These are phyloP conservation scores for Paragyromitra xinjiangensis DNA, from an alignment of 495 filamentous ascomycete genomes.

Conservation along the genomic window DNA sequence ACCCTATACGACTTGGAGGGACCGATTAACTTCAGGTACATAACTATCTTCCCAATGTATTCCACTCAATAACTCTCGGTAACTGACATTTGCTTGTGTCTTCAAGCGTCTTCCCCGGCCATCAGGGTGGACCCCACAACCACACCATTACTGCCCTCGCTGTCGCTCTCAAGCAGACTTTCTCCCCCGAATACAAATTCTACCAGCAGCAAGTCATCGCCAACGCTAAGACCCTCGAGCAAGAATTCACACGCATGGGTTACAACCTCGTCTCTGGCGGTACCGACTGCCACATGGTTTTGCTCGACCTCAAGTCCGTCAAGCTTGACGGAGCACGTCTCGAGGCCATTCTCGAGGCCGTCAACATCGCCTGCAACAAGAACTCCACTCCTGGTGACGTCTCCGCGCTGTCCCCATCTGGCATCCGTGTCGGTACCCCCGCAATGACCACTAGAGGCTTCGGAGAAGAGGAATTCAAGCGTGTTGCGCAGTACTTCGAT, in stretches of 20 bases:
- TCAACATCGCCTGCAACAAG: conserved; percentile 99
- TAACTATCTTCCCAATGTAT: background rate
- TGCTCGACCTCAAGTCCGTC: conserved; percentile 85
- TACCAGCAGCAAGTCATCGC: conserved; percentile 93
- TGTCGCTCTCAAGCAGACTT: conserved; percentile 95
- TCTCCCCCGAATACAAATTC: conserved; percentile 89
- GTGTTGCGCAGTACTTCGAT: conserved; percentile 89
- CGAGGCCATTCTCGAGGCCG: conserved; percentile 94
- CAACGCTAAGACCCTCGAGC: conserved; percentile 90
- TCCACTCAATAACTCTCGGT: background rate
- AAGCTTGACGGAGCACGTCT: conserved; percentile 91
- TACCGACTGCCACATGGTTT: conserved; percentile 98
- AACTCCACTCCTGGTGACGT: conserved; percentile 98
- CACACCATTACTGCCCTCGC: conserved; percentile 99
- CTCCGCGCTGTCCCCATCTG: conserved; percentile 91
- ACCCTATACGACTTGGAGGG: conserved; percentile 90
- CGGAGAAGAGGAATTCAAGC: conserved; percentile 90
- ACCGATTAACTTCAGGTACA: conserved; percentile 84
- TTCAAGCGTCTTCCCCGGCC: conserved; percentile 86
- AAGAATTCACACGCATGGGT: conserved; percentile 78
- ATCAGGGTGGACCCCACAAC: conserved; percentile 99
- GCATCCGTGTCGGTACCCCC: conserved; percentile 94
- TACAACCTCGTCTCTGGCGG: conserved; percentile 95
- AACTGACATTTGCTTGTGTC: background rate
- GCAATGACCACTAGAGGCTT: conserved; percentile 97